These are phyloP conservation scores for Coelastrella sp. DNA, from an alignment of 139 green algal species.

Conservation along the genomic window DNA sequence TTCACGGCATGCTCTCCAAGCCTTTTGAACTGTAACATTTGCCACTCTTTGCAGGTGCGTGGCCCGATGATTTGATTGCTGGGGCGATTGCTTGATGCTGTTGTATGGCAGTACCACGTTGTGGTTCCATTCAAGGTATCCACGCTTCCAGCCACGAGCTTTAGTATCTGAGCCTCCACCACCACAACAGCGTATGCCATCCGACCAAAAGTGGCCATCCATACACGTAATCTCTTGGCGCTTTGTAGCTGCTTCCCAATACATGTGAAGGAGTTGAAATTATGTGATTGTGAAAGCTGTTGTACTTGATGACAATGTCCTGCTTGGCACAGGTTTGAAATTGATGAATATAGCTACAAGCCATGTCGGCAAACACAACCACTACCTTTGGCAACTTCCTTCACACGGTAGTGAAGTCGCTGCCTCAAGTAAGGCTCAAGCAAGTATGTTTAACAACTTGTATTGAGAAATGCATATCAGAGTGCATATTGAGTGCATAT, in stretches of 20 bases:
- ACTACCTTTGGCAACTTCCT: no score
- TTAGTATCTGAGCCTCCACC: neutral
- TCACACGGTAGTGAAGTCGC: no score
- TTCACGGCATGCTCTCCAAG: neutral
- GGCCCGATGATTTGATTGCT: neutral
- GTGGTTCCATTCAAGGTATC: neutral
- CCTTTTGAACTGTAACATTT: neutral
- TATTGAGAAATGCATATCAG: neutral
- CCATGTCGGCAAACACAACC: no score
- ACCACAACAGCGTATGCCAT: neutral
- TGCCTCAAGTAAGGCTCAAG: no score
- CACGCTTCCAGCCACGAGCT: neutral
- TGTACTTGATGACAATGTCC: no score
- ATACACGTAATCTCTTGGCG: neutral
- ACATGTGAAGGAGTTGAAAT: neutral
- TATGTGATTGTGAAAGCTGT: neutral
- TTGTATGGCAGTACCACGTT: neutral
- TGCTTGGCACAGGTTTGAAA: no score
- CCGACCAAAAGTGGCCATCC: neutral
- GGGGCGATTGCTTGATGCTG: neutral
- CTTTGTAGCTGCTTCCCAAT: neutral
- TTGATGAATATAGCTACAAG: no score
- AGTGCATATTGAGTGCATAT: neutral
- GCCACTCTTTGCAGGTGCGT: neutral
- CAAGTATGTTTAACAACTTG: no score